Percentiles rank a stretch among this genome's conserved stretches.
Evolutionary conservation across 176 grass and related monocot genomes (phyloP).

Genomic region (Aegilops bicornis): DNA sequence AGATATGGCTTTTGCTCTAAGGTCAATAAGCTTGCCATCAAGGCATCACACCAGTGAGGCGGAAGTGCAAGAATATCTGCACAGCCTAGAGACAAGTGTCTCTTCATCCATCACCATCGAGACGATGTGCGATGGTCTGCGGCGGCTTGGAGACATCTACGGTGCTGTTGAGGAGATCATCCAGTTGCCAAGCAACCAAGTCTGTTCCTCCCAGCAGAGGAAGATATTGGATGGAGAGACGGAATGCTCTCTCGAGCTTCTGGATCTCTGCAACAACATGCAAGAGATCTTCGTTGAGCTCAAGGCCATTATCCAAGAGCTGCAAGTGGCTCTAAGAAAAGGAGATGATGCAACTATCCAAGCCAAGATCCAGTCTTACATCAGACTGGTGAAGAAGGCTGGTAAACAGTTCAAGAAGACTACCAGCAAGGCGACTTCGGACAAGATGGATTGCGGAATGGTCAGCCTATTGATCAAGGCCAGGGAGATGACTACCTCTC

Average conservation of each 20-base stretch:
- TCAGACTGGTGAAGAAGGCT: conserved; percentile 23
- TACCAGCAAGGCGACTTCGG: background rate
- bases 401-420: conserved; percentile 32
- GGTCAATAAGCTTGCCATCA: conserved; percentile 35
- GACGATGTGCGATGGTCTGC: conserved; percentile 8
- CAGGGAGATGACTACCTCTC: conserved; percentile 23
- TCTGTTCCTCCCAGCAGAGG: conserved; percentile 35
- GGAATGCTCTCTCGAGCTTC: conserved; percentile 33
- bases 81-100: conserved; percentile 18
- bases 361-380: conserved; percentile 28
- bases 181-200: conserved; percentile 36
- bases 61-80: conserved; percentile 8
- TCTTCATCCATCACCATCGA: conserved; percentile 21
- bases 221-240: conserved; percentile 52
- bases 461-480: conserved; percentile 10
- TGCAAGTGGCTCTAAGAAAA: conserved; percentile 36
- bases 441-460: background rate
- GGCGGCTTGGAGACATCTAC: conserved; percentile 27
- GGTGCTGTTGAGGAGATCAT: conserved; percentile 30
- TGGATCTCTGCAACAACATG: conserved; percentile 48
- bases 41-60: conserved; percentile 30
- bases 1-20: conserved; percentile 25
- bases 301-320: conserved; percentile 32
- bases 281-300: conserved; percentile 32
- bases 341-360: conserved; percentile 15